phyloP scores from a whole-genome alignment of 306 rosid species.

The Canavalia gladiata region DNA sequence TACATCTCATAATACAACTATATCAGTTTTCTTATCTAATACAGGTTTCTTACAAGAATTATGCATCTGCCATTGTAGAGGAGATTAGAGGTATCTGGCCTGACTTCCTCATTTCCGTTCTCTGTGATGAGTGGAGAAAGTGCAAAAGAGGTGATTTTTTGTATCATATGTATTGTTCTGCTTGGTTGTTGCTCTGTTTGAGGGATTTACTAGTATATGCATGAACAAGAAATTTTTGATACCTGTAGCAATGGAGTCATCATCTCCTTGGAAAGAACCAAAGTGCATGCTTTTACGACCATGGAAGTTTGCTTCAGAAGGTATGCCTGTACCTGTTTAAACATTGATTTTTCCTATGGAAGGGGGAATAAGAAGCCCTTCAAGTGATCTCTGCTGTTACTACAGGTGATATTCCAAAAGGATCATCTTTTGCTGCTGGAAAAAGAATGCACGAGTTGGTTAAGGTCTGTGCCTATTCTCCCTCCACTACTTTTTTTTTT shows the following conservation, averaged over 20 bases:
- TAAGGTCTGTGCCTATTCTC: slow-evolving; percentile 67
- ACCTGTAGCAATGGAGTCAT: slow-evolving; percentile 83
- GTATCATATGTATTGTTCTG: slow-evolving; percentile 27
- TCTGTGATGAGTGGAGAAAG: slow-evolving; percentile 83
- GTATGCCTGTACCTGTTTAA: slow-evolving; percentile 56
- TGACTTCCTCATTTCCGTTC: slow-evolving; percentile 75
- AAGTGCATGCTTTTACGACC: slow-evolving; percentile 67
- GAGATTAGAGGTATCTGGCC: slow-evolving; percentile 87
- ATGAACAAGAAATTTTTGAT: slow-evolving; percentile 48
- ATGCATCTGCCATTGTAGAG: slow-evolving; percentile 65
- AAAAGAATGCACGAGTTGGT: slow-evolving; percentile 88
- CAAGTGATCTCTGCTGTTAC: slow-evolving; percentile 45
- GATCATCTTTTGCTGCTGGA: slow-evolving; percentile 79
- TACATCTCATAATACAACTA: slow-evolving; percentile 35
- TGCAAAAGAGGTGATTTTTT: slow-evolving; percentile 85
- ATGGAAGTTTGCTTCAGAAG: slow-evolving; percentile 59
- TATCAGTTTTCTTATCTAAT: slow-evolving; percentile 40
- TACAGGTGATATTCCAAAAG: slow-evolving; percentile 64
- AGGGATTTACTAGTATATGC: slow-evolving; percentile 39
- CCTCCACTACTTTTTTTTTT: no score
- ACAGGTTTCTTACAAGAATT: slow-evolving; percentile 77
- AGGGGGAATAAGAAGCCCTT: slow-evolving; percentile 36
- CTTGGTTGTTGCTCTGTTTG: slow-evolving; percentile 37
- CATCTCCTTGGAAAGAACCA: slow-evolving; percentile 82
- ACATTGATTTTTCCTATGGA: slow-evolving; percentile 29